A percentile compares a stretch with the other conserved stretches of the same genome.
Conservation (phyloP, 2,329 filamentous ascomycete species). For the Colletotrichum sp. region DNA sequence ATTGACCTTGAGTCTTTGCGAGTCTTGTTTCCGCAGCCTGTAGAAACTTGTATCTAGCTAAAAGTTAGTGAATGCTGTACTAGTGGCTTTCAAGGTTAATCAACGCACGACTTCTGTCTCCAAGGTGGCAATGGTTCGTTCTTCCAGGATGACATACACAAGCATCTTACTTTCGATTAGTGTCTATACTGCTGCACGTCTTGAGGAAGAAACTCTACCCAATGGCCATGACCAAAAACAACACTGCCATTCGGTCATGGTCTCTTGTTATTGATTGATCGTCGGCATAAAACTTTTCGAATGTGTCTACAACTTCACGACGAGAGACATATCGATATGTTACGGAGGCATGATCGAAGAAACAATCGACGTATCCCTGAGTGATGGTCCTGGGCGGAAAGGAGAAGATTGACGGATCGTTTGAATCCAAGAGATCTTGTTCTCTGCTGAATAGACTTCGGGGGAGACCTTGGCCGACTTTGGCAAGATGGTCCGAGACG, state of each 20-base stretch:
- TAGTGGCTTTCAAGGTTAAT: neutral
- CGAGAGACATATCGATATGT: neutral
- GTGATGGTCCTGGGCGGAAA: neutral
- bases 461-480: neutral
- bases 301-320: neutral
- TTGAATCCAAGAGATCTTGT: neutral
- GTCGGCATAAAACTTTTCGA: neutral
- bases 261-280: neutral
- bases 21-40: neutral
- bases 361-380: neutral
- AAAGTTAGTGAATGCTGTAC: neutral
- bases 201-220: neutral
- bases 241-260: neutral
- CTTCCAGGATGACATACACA: neutral
- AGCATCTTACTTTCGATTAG: neutral
- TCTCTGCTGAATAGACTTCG: neutral
- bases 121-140: neutral
- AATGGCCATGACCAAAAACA: neutral
- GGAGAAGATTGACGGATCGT: neutral
- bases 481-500: neutral
- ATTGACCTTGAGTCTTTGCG: neutral
- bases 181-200: rapidly evolving
- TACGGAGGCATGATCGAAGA: neutral
- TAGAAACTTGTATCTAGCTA: neutral
- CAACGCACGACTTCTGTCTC: neutral